These are phyloP conservation scores for Yamadazyma philogaea DNA, from an alignment of 805 yeast genomes.

Conservation along the genomic window DNA sequence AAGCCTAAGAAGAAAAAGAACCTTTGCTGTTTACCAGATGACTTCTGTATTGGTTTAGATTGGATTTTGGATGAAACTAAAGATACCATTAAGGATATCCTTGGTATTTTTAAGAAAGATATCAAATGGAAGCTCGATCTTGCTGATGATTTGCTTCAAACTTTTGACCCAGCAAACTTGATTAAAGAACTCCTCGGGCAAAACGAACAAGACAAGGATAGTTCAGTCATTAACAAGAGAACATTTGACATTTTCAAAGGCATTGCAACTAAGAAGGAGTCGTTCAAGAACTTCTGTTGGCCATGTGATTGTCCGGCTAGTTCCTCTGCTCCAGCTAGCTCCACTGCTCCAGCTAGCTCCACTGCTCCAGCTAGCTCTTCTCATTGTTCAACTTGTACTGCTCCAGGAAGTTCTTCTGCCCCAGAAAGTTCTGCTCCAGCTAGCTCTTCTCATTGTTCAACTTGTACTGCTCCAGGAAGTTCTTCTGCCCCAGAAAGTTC, in stretches of 20 bases:
- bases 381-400: too few relatives aligned
- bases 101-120: slow-evolving; percentile 7
- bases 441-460: neutral
- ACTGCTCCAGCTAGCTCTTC: neutral
- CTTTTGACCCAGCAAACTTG: slow-evolving; percentile 2
- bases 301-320: slow-evolving; percentile 12
- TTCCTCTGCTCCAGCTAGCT: slow-evolving; percentile 1
- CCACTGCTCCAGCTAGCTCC: neutral
- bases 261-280: slow-evolving; percentile 6
- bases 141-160: slow-evolving; percentile 3
- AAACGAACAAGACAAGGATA: neutral
- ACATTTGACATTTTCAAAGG: slow-evolving; percentile 4
- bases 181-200: slow-evolving; percentile 7
- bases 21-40: slow-evolving; percentile 24
- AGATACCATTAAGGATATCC: slow-evolving; percentile 5
- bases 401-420: neutral
- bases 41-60: slow-evolving; percentile 18
- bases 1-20: slow-evolving; percentile 17
- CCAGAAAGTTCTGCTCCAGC: neutral
- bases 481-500: neutral
- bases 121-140: slow-evolving; percentile 5
- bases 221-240: neutral
- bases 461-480: neutral
- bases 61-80: slow-evolving; percentile 9
- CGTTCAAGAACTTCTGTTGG: slow-evolving; percentile 15